A percentile compares a stretch with the other conserved stretches of the same genome.
These are phyloP conservation scores for Trichoderma cornu-damae DNA, from an alignment of 2,329 filamentous ascomycete genomes.

Conservation along the genomic window DNA sequence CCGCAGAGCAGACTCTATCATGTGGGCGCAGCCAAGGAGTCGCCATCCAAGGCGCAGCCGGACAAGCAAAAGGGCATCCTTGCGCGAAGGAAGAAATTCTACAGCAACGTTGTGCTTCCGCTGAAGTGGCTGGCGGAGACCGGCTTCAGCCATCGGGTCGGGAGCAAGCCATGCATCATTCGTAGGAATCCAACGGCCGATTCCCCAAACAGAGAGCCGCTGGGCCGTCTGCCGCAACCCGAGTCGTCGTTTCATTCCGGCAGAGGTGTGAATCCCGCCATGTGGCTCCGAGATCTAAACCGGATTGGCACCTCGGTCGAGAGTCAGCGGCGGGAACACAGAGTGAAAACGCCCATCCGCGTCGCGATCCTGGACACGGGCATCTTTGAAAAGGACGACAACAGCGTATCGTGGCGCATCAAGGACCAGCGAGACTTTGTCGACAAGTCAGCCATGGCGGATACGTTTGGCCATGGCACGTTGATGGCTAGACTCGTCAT, in stretches of 20 bases:
- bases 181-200: background rate
- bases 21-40: background rate
- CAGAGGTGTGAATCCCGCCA: background rate
- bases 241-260: background rate
- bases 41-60: background rate
- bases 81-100: background rate
- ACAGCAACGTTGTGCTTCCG: background rate
- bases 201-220: too few relatives aligned
- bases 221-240: background rate
- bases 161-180: background rate
- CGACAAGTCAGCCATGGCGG: background rate
- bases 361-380: background rate
- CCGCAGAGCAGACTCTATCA: background rate
- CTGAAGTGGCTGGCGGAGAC: constrained; percentile 4
- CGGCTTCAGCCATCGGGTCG: background rate
- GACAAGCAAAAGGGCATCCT: background rate
- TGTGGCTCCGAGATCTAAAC: background rate
- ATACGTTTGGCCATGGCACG: background rate
- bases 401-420: background rate
- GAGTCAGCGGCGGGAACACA: background rate
- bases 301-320: background rate
- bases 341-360: background rate
- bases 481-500: background rate
- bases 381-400: background rate
- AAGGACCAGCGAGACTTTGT: background rate